Conservation (phyloP, 441 rosid species). For the Jatropha multifida region DNA sequence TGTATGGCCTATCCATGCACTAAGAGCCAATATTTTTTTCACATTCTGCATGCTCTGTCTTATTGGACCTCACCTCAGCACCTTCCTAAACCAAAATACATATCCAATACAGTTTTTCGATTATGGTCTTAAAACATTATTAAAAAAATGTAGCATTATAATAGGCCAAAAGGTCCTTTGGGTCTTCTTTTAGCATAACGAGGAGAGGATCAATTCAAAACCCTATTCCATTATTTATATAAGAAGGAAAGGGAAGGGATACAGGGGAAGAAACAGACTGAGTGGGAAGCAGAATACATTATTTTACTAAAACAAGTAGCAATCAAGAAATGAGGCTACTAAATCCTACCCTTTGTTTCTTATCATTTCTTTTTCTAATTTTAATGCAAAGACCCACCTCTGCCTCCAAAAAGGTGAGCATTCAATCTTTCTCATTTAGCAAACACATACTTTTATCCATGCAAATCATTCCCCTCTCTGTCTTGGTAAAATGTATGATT, state of each 20-base stretch:
- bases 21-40: not conserved
- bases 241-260: not conserved
- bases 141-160: too few species aligned
- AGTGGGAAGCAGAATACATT: not conserved
- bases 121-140: too few species aligned
- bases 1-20: too few species aligned
- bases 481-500: not conserved
- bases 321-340: slow-evolving; percentile 15
- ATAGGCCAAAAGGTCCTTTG: too few species aligned
- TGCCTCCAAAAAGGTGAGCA: slow-evolving; percentile 33
- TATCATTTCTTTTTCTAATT: slow-evolving; percentile 19
- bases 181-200: not conserved
- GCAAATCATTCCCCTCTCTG: not conserved
- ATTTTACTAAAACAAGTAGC: not conserved
- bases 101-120: too few species aligned
- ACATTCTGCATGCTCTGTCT: not conserved
- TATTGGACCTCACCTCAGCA: not conserved
- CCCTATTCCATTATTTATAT: not conserved
- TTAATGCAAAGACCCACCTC: slow-evolving; percentile 18
- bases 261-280: slow-evolving; percentile 1
- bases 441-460: not conserved
- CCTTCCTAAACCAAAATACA: not conserved
- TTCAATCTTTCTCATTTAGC: not conserved
- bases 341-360: slow-evolving; percentile 13
- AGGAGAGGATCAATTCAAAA: too few species aligned